A percentile compares a stretch with the other conserved stretches of the same genome.
These are phyloP conservation scores for Fusarium anguioides DNA, from an alignment of 2,329 filamentous ascomycete genomes.

Conservation along the genomic window DNA sequence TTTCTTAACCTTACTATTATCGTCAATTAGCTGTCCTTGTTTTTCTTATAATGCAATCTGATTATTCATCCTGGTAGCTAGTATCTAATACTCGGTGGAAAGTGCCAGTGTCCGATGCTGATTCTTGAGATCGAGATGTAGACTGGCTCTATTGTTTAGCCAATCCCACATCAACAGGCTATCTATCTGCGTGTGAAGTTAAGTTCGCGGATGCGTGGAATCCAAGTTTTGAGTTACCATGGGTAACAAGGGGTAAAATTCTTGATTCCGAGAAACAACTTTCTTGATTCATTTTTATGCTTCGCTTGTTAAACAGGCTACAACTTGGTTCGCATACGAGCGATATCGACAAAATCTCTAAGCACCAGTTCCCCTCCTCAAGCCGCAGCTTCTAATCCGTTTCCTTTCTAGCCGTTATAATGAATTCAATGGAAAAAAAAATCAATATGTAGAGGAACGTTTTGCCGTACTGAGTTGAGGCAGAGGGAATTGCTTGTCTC, in stretches of 20 bases:
- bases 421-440: background rate
- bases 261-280: background rate
- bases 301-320: conserved; percentile 1
- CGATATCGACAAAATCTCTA: background rate
- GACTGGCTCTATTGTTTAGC: background rate
- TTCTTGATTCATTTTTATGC: conserved; percentile 31
- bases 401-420: background rate
- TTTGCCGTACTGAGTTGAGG: background rate
- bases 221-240: conserved; percentile 24
- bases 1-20: background rate
- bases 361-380: background rate
- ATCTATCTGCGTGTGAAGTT: background rate
- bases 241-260: conserved; percentile 24
- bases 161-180: background rate
- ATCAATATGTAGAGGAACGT: background rate
- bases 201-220: background rate
- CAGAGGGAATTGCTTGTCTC: conserved; percentile 6
- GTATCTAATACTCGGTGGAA: background rate
- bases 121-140: background rate
- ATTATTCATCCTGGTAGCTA: background rate
- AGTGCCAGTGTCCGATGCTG: too few species aligned
- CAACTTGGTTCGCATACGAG: background rate
- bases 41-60: background rate
- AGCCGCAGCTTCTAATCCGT: background rate
- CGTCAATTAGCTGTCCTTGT: background rate